A percentile compares a stretch with the other conserved stretches of the same genome.
These are phyloP conservation scores for Polygonum maritimum DNA, from an alignment of 148 eudicot genomes.

Conservation along the genomic window DNA sequence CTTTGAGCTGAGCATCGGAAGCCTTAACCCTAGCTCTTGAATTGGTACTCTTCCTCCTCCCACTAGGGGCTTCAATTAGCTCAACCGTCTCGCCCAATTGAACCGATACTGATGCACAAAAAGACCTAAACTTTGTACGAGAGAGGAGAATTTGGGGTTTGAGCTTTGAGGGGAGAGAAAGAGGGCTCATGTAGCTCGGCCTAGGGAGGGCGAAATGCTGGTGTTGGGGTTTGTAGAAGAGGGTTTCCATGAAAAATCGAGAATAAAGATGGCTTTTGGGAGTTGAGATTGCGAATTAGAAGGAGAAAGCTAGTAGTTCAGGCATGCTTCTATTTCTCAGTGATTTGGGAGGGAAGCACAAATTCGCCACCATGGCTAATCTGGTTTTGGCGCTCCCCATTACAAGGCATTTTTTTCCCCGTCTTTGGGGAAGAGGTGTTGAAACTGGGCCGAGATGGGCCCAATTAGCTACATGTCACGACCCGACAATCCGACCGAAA, in stretches of 20 bases:
- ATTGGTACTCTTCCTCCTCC: slow-evolving; percentile 11
- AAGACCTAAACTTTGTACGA: slow-evolving; percentile 11
- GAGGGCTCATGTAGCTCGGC: slow-evolving; percentile 25
- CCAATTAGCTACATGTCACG: too few species aligned
- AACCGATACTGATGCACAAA: slow-evolving; percentile 14
- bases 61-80: slow-evolving; percentile 14
- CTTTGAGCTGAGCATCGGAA: slow-evolving; percentile 31
- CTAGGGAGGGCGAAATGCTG: slow-evolving; percentile 3
- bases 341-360: slow-evolving; percentile 12
- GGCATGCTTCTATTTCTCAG: not conserved
- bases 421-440: not conserved
- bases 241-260: slow-evolving; percentile 21
- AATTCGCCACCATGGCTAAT: slow-evolving; percentile 1
- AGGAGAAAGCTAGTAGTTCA: too few species aligned
- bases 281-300: not conserved
- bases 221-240: slow-evolving; percentile 6
- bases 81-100: slow-evolving; percentile 14
- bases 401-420: not conserved
- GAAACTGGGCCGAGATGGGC: too few species aligned
- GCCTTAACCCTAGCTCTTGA: slow-evolving; percentile 18
- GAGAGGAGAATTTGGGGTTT: slow-evolving; percentile 20
- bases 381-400: not conserved
- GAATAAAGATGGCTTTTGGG: not conserved
- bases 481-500: too few species aligned
- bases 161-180: slow-evolving; percentile 16